Evolutionary conservation across 768 basidiomycete genomes (phyloP).

Genomic region (Pleurotus giganteus): DNA sequence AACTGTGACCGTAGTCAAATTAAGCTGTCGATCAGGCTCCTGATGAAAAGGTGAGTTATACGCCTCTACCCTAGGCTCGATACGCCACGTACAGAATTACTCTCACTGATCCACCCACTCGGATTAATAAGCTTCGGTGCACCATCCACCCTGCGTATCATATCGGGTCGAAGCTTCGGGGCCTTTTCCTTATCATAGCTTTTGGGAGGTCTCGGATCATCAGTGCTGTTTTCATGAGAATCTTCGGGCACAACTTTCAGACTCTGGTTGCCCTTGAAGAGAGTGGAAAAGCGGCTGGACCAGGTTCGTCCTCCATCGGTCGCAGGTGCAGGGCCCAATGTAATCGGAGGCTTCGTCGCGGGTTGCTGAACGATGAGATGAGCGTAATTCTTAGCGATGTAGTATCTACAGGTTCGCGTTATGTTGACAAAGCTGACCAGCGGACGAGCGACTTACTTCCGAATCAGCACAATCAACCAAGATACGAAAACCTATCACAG

Average conservation of each 20-base stretch:
- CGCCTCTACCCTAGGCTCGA: too few species aligned
- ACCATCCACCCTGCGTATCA: slow-evolving; percentile 75
- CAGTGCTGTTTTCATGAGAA: slow-evolving; percentile 9
- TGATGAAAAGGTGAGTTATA: background rate
- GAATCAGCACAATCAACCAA: slow-evolving; percentile 79
- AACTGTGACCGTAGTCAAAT: background rate
- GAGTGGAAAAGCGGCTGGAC: slow-evolving; percentile 26
- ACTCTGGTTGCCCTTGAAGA: slow-evolving; percentile 29
- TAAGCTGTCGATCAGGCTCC: background rate
- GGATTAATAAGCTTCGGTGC: slow-evolving; percentile 71
- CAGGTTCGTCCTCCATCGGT: slow-evolving; percentile 12
- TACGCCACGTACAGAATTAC: background rate
- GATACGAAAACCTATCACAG: slow-evolving; percentile 62
- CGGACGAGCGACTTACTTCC: slow-evolving; percentile 47
- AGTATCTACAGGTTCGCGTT: slow-evolving; percentile 41
- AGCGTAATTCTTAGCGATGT: slow-evolving; percentile 69
- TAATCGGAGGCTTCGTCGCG: slow-evolving; percentile 14
- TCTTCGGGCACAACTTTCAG: slow-evolving; percentile 24
- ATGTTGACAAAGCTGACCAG: background rate
- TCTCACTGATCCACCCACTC: slow-evolving; percentile 62
- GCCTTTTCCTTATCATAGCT: slow-evolving; percentile 16
- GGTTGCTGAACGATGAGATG: slow-evolving; percentile 38
- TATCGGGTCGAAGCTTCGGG: slow-evolving; percentile 55
- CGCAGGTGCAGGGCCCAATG: background rate
- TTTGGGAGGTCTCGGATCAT: slow-evolving; percentile 4